phyloP scores from a whole-genome alignment of 2,329 filamentous ascomycete species.

The Aspergillus proliferans region DNA sequence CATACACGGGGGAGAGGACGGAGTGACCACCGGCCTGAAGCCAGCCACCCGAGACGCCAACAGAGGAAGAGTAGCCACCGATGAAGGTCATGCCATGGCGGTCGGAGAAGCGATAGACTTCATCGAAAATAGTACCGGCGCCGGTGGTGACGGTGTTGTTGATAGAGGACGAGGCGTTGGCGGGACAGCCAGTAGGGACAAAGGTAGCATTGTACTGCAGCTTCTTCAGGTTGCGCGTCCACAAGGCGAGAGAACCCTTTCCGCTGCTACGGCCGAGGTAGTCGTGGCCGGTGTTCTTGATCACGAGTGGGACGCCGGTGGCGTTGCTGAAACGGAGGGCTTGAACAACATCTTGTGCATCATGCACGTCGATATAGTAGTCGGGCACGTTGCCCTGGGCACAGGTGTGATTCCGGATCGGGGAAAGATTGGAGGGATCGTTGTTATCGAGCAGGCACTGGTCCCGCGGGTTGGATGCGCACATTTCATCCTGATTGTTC shows the following conservation, averaged over 20 bases:
- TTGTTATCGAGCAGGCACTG: conserved; percentile 13
- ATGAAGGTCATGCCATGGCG: conserved; percentile 19
- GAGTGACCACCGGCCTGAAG: conserved; percentile 24
- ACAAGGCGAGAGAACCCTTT: conserved; percentile 22
- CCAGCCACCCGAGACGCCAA: conserved; percentile 21
- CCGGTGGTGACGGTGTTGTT: conserved; percentile 21
- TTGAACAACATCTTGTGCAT: conserved; percentile 5
- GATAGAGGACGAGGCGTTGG: conserved; percentile 2
- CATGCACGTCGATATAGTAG: conserved; percentile 7
- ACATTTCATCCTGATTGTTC: conserved; percentile 18
- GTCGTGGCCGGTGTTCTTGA: conserved; percentile 33
- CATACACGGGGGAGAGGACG: conserved; percentile 21
- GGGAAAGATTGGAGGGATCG: conserved; percentile 8
- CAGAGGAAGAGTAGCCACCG: conserved; percentile 11
- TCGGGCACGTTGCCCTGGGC: conserved; percentile 10
- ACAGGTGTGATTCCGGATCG: conserved; percentile 6
- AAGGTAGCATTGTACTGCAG: conserved; percentile 11
- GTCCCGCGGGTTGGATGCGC: conserved; percentile 11
- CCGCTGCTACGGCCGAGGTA: conserved; percentile 27
- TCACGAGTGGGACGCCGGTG: conserved; percentile 8
- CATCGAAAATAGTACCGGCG: conserved; percentile 23
- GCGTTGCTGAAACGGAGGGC: conserved; percentile 8
- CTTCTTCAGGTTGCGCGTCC: conserved; percentile 22
- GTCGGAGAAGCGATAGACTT: conserved; percentile 20
- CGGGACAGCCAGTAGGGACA: conserved; percentile 3